Base-by-base conservation (phyloP, 1,284 basidiomycete genomes). In the Anthracocystis setariae region DNA sequence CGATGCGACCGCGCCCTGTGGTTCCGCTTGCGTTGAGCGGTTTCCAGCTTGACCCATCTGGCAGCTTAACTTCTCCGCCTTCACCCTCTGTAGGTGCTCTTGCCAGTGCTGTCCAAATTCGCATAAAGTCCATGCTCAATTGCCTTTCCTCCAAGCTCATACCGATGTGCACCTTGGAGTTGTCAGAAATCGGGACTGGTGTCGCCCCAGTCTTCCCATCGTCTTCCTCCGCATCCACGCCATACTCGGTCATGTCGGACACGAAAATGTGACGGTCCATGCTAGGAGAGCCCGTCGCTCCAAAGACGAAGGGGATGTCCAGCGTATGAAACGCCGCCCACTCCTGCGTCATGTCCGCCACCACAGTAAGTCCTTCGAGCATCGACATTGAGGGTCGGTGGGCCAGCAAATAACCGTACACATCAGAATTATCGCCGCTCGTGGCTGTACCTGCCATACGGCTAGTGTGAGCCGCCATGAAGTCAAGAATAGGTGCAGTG, bases 221-320 rank as follows among this genome's bases (percentile, higher is more conserved):
- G 23, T 60, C 51, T 1, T 64, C 45, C 9, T 49, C 54, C 4
- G 57, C 60, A 37, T 73, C 69, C 8, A 60, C 46, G 0, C 64
- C 64, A 24, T 73, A 69, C 20, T 52, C n/a, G 9, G 48, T 39
- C 23, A 47, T 48, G 8, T 52, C 40, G 9, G 45, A 38, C 0
- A 45, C 49, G 18, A 42, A 66, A 13, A 48, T 38, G 27, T 70
- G 40, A 9, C 23, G 55, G 10, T 17, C 44, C 3, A 57, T 47
- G 5, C 49, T 37, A 15, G 32, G 3, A 4, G 35, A 35, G 3
- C 64, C 73, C 7, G 27, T 53, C 15, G 61, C 21, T 2, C 73
- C 74, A 46, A 76, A 76, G 2, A 76, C 61, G 35, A 67, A 69
- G 3, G 61, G 51, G 17, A 76, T 50, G 15, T 76, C 74, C 24